Conservation (phyloP, 345 rosid genomes). For the Arabis hirsuta region DNA sequence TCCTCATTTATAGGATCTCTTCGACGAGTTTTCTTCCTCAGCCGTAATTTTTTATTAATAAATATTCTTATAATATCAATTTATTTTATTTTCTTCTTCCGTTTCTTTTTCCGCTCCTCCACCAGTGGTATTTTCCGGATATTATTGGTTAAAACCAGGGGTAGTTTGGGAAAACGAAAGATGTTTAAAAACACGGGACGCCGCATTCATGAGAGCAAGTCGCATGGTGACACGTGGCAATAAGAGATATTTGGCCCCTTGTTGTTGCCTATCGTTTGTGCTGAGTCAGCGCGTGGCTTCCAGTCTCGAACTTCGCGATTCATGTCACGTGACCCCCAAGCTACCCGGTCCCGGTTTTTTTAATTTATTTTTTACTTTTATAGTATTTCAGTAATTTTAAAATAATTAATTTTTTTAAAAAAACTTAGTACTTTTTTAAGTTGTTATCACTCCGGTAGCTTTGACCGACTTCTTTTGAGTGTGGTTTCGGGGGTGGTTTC, state of each 20-base stretch:
- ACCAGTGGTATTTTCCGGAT: conserved; percentile 20
- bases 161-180: background rate
- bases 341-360: conserved; percentile 61
- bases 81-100: conserved; percentile 12
- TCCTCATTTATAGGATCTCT: conserved; percentile 43
- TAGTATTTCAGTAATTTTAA: background rate
- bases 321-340: conserved; percentile 85
- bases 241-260: conserved; percentile 17
- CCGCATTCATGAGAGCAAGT: conserved; percentile 50
- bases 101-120: conserved; percentile 35
- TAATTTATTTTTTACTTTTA: background rate
- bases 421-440: background rate
- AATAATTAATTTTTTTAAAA: background rate
- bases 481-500: conserved; percentile 27
- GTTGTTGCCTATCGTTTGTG: conserved; percentile 37
- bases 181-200: conserved; percentile 38
- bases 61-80: background rate
- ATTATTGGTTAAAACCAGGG: background rate
- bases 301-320: conserved; percentile 50
- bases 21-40: background rate
- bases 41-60: conserved; percentile 25
- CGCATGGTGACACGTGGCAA: conserved; percentile 49
- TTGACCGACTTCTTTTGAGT: conserved; percentile 33
- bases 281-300: conserved; percentile 51
- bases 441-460: conserved; percentile 33